These are phyloP conservation scores for Boletus vermiculosoides DNA, from an alignment of 768 basidiomycete species.

Conservation along the genomic window DNA sequence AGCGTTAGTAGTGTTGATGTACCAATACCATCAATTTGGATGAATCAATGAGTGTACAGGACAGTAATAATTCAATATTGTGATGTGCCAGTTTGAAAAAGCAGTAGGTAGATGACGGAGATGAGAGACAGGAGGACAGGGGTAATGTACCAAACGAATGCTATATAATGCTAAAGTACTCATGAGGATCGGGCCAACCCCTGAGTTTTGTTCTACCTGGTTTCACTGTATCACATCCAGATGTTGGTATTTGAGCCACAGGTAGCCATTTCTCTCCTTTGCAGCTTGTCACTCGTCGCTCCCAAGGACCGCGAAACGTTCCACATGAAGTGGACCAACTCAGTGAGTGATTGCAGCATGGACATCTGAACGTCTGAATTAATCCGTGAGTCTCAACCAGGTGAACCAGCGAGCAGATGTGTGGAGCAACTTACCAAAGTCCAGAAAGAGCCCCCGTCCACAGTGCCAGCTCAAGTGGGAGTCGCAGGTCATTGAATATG, in stretches of 20 bases:
- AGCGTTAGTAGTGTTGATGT: neutral
- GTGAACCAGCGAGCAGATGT: too few species aligned
- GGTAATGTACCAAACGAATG: neutral
- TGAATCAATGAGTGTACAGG: neutral
- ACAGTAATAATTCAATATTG: neutral
- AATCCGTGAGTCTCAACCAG: too few species aligned
- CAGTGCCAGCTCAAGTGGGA: too few species aligned
- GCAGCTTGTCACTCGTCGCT: neutral
- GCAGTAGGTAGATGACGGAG: neutral
- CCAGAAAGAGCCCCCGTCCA: too few species aligned
- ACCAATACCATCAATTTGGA: neutral
- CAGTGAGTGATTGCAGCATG: too few species aligned
- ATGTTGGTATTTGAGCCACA: neutral
- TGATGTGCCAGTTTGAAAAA: neutral
- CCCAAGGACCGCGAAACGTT: neutral
- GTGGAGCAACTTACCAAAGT: too few species aligned
- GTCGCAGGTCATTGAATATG: too few species aligned
- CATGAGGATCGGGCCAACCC: neutral
- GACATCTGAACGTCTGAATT: too few species aligned
- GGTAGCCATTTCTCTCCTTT: neutral
- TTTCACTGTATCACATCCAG: neutral
- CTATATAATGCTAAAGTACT: neutral
- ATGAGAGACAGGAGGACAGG: neutral
- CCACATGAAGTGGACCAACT: too few species aligned
- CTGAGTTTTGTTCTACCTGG: neutral